Percentiles rank a stretch among this genome's conserved stretches.
These are phyloP conservation scores for Penicillium simplicissimum DNA, from an alignment of 495 filamentous ascomycete species.

Conservation along the genomic window DNA sequence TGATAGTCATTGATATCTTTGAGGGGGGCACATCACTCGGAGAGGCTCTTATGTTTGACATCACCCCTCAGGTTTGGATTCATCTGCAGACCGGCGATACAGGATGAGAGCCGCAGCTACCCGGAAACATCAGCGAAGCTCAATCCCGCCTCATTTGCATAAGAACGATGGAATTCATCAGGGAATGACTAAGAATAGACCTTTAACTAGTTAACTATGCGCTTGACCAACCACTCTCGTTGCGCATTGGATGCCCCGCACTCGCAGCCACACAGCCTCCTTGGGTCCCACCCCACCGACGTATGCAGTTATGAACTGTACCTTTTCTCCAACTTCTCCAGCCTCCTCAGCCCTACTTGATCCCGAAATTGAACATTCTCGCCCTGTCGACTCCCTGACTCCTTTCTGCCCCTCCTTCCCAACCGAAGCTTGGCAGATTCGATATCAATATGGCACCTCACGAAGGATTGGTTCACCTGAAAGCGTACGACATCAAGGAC, in stretches of 20 bases:
- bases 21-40: too few relatives aligned
- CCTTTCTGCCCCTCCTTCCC: background rate
- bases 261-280: background rate
- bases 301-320: background rate
- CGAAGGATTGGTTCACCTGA: slow-evolving; percentile 56
- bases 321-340: background rate
- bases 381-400: background rate
- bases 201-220: too few relatives aligned
- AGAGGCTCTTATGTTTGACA: too few relatives aligned
- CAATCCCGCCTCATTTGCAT: too few relatives aligned
- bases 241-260: background rate
- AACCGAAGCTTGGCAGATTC: background rate
- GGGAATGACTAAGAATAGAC: too few relatives aligned
- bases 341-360: background rate
- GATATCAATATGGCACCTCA: slow-evolving; percentile 52
- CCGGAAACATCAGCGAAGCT: too few relatives aligned
- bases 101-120: too few relatives aligned
- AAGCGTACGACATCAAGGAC: slow-evolving; percentile 62
- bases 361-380: background rate
- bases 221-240: background rate
- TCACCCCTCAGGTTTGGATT: too few relatives aligned
- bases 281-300: slow-evolving; percentile 1
- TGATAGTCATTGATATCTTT: too few relatives aligned
- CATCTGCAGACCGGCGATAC: too few relatives aligned
- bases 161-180: too few relatives aligned